Evolutionary conservation across 257 asterid species (phyloP), one percentile per base, ranked within the genome.

Genomic region (Fraxinus excelsior): DNA sequence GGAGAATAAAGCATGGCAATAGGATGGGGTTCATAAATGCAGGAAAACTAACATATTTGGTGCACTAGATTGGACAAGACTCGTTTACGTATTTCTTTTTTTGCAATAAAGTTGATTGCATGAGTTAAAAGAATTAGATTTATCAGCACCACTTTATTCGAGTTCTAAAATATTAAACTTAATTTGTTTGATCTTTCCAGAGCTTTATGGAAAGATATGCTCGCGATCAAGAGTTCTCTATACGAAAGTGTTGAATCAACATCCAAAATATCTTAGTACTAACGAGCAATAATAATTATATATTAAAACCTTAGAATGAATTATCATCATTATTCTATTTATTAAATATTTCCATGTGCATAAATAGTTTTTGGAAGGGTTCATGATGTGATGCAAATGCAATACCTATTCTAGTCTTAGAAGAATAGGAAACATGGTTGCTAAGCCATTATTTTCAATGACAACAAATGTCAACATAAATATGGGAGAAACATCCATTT

Each of bases 381-480:
- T 40, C 46, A 10, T 40, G 51, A 42, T 42, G 51, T 42, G 51
- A 42, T 42, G 18, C 18, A 42, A 40, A 42, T 42, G 51, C 16
- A 2, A 42, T 12, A 42, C 31, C 66, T 3, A 4, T 26, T 71
- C n/a, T 13, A 8, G 35, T 8, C 28, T 18, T 32, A 1, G 46
- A 73, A 73, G 76, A 73, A 64, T 49, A 3, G 37, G 19, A 9
- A 31, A 51, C 46, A 2, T 19, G 53, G 46, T 51, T 72, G 67
- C 32, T 67, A 37, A 68, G 26, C 23, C 62, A 37, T 72, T 28
- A 70, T 53, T 78, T 34, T 70, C 78, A 75, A 26, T n/a, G 51
- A 56, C 32, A 12, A 56, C 67, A 72, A 32, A 70, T 74, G 80
- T 84, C 87, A 70, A 74, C 80, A 64, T 80, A 64, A 32, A 3